A percentile compares a stretch with the other conserved stretches of the same genome.
Conservation (phyloP, 1,284 basidiomycete genomes). For the Apiotrichum akiyoshidainum region DNA sequence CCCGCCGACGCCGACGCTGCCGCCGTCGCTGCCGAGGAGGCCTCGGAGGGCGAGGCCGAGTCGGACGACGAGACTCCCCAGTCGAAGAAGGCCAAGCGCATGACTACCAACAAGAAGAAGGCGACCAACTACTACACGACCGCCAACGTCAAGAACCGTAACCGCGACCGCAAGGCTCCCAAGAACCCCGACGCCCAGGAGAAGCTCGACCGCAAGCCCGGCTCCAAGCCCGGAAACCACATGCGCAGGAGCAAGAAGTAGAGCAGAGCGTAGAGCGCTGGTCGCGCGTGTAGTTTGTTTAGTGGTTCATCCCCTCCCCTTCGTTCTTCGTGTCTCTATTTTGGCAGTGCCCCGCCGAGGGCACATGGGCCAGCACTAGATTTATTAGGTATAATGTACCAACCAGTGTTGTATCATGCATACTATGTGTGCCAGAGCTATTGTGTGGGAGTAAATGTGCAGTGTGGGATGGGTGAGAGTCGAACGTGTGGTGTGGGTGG, state of each 20-base stretch:
- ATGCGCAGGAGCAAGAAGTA: constrained; percentile 13
- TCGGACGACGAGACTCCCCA: constrained; percentile 27
- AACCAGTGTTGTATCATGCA: constrained; percentile 23
- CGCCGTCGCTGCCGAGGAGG: constrained; percentile 29
- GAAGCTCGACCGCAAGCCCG: constrained; percentile 8
- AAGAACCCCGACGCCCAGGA: constrained; percentile 19
- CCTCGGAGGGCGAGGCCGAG: constrained; percentile 26
- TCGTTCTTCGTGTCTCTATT: neutral
- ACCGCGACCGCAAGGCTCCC: constrained; percentile 49
- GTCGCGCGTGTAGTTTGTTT: neutral
- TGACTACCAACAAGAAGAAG: constrained; percentile 92
- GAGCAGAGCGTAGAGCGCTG: constrained; percentile 9
- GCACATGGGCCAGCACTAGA: constrained; percentile 11
- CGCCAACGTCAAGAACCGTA: constrained; percentile 87
- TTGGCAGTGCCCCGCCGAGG: neutral
- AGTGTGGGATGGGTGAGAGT: constrained; percentile 1
- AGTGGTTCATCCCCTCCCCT: neutral
- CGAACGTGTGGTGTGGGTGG: neutral
- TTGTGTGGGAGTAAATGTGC: neutral
- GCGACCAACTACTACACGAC: constrained; percentile 84
- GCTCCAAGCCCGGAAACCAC: constrained; percentile 3
- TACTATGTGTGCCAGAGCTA: constrained; percentile 10
- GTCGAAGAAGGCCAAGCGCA: constrained; percentile 63
- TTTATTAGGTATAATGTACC: constrained; percentile 13
- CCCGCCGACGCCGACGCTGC: constrained; percentile 50